phyloP scores from a whole-genome alignment of 2,329 filamentous ascomycete genomes.

The Xylaria sp. region DNA sequence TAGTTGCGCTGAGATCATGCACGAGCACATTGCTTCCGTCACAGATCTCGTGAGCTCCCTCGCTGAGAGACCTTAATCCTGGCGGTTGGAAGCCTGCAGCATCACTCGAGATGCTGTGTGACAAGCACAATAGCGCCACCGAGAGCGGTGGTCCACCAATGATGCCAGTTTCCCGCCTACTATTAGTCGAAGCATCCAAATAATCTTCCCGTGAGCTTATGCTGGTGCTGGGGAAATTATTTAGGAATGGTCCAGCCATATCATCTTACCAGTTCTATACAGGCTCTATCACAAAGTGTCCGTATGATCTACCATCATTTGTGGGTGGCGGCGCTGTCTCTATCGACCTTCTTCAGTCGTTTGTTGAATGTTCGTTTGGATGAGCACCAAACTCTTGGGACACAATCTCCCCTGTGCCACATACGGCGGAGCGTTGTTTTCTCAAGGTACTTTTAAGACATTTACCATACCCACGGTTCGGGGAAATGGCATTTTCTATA shows the following conservation, averaged over 20 bases:
- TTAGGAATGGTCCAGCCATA: background rate
- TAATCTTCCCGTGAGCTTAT: background rate
- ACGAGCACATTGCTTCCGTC: constrained; percentile 45
- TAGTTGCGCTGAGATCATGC: constrained; percentile 51
- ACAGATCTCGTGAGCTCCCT: constrained; percentile 50
- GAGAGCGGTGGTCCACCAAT: constrained; percentile 27
- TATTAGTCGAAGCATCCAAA: constrained; percentile 7
- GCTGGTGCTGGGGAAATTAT: background rate
- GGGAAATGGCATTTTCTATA: background rate
- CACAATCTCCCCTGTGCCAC: constrained; percentile 24
- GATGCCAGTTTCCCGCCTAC: background rate
- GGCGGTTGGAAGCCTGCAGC: constrained; percentile 48
- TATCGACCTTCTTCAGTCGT: constrained; percentile 5
- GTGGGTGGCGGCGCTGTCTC: background rate
- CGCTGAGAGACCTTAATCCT: constrained; percentile 42
- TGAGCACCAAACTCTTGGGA: constrained; percentile 4
- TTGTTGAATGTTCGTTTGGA: constrained; percentile 10
- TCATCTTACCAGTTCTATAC: background rate
- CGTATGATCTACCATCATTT: background rate
- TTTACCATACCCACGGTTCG: constrained; percentile 10
- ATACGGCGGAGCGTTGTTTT: constrained; percentile 8
- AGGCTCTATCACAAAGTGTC: background rate
- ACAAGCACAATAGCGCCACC: constrained; percentile 44
- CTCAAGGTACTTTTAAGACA: constrained; percentile 8
- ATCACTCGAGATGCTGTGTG: constrained; percentile 46